Conservation (phyloP, 83 land plant species). For the Isoetes engelmannii region DNA sequence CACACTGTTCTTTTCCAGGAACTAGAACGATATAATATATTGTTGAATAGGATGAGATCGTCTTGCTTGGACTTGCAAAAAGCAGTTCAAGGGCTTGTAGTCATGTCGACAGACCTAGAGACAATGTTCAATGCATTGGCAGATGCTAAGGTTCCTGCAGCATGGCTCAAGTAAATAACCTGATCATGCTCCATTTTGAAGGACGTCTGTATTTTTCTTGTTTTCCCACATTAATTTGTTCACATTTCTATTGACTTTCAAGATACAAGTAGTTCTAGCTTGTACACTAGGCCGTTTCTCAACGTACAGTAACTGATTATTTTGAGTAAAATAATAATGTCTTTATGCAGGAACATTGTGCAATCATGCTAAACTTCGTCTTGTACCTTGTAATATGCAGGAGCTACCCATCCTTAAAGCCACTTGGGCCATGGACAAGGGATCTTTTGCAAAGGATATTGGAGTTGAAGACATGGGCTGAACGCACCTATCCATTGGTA, state of each 20-base stretch:
- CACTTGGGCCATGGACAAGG: constrained; percentile 36
- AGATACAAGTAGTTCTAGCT: background rate
- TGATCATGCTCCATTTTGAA: background rate
- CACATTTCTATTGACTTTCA: background rate
- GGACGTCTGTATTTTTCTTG: no score
- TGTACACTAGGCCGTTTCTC: no score
- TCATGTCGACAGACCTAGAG: constrained; percentile 30
- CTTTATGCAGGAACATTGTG: no score
- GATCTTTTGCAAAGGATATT: constrained; percentile 25
- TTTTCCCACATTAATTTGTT: no score
- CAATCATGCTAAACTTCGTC: no score
- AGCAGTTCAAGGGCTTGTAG: constrained; percentile 30
- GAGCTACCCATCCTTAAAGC: constrained; percentile 27
- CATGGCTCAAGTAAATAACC: constrained; percentile 29
- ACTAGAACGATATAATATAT: constrained; percentile 31
- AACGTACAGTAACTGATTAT: no score
- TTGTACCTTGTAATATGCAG: background rate
- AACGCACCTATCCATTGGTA: constrained; percentile 28
- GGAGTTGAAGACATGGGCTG: constrained; percentile 29
- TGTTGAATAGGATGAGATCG: constrained; percentile 23
- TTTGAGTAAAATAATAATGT: no score
- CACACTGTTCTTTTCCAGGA: constrained; percentile 37
- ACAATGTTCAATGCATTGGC: constrained; percentile 26
- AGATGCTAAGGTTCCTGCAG: constrained; percentile 25
- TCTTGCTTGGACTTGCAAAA: constrained; percentile 23